phyloP scores from a whole-genome alignment of 140 eudicot species.

The Senecio squalidus region DNA sequence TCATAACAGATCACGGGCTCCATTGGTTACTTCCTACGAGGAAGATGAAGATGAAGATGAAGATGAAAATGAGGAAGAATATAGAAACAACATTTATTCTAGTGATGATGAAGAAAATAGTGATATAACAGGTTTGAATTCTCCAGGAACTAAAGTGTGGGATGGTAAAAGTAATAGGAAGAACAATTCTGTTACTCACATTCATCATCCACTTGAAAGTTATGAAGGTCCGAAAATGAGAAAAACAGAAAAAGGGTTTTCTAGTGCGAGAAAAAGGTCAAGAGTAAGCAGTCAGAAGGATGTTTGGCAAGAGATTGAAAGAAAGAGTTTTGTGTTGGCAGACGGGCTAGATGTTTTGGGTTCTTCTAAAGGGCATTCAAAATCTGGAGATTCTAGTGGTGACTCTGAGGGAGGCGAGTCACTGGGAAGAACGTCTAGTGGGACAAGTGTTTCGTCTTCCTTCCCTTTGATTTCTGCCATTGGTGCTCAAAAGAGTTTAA shows the following conservation, averaged over 20 bases:
- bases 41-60: conserved; percentile 49
- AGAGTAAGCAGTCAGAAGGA: conserved; percentile 52
- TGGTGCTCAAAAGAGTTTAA: conserved; percentile 40
- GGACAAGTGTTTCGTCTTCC: conserved; percentile 61
- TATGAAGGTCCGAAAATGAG: conserved; percentile 46
- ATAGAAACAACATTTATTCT: conserved; percentile 46
- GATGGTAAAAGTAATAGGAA: conserved; percentile 70
- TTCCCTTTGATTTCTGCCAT: conserved; percentile 35
- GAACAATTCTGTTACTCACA: conserved; percentile 46
- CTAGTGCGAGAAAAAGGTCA: conserved; percentile 59
- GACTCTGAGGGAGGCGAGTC: conserved; percentile 65
- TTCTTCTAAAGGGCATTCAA: conserved; percentile 34
- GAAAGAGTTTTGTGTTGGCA: conserved; percentile 61
- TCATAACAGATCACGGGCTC: conserved; percentile 28
- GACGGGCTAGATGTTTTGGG: conserved; percentile 71
- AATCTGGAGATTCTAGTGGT: conserved; percentile 76
- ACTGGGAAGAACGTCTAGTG: conserved; percentile 62
- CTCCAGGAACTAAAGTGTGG: conserved; percentile 95
- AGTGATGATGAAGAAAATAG: conserved; percentile 75
- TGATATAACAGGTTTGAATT: conserved; percentile 69
- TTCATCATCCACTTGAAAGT: conserved; percentile 97
- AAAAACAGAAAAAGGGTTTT: conserved; percentile 43
- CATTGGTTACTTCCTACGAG: conserved; percentile 27
- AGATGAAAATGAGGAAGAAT: conserved; percentile 41
- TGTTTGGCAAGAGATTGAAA: conserved; percentile 78